Evolutionary conservation across 75 land plant genomes (phyloP).

Genomic region (Cryptomeria japonica): DNA sequence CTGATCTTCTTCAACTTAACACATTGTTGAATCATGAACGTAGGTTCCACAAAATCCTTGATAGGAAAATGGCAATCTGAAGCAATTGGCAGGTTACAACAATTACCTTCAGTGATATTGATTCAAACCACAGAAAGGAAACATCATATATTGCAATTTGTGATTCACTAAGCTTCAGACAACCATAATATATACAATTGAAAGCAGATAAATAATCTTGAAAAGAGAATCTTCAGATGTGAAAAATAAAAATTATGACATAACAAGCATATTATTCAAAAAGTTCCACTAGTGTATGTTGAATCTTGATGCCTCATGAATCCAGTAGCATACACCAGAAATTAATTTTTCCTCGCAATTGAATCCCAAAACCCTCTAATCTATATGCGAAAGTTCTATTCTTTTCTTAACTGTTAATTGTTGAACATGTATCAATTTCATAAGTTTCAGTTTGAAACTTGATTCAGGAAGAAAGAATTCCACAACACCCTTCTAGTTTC

Average conservation of each 20-base stretch:
- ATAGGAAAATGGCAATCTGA: constrained; percentile 53
- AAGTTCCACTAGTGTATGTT: background rate
- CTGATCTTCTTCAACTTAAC: constrained; percentile 37
- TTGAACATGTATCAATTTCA: constrained; percentile 14
- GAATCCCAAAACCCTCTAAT: background rate
- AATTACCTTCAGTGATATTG: background rate
- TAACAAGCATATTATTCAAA: background rate
- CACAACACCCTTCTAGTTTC: background rate
- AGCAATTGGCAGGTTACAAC: background rate
- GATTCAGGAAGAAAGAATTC: background rate
- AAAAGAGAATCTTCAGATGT: background rate
- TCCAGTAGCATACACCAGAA: background rate
- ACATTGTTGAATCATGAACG: constrained; percentile 33
- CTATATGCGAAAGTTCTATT: background rate
- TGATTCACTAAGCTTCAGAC: background rate
- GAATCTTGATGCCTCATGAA: background rate
- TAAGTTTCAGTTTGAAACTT: background rate
- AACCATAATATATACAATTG: too few species aligned
- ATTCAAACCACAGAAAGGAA: background rate
- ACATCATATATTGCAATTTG: background rate
- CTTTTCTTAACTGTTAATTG: background rate
- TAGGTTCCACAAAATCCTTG: constrained; percentile 50
- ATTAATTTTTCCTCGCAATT: background rate
- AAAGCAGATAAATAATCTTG: background rate
- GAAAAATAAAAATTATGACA: background rate